A percentile compares a stretch with the other conserved stretches of the same genome.
phyloP scores from a whole-genome alignment of 2,329 filamentous ascomycete species.

The Diaporthe citri region DNA sequence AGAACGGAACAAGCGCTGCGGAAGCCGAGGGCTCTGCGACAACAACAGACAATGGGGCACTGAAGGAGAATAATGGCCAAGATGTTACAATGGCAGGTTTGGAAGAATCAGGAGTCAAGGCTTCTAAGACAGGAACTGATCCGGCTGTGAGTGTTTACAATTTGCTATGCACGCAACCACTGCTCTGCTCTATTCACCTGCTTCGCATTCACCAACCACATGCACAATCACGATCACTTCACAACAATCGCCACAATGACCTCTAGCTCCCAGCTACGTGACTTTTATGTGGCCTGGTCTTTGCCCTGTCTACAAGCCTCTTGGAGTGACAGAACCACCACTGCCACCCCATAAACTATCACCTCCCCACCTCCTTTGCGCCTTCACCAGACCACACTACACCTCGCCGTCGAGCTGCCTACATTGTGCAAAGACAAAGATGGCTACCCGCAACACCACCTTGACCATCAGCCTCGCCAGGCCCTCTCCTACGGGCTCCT shows the following conservation, averaged over 20 bases:
- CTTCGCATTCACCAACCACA: not conserved
- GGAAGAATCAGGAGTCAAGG: constrained; percentile 29
- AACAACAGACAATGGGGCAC: not conserved
- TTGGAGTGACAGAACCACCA: not conserved
- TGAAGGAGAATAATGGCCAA: constrained; percentile 23
- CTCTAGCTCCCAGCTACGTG: no score
- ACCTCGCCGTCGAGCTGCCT: not conserved
- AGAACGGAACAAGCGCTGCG: not conserved
- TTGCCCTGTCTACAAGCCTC: not conserved
- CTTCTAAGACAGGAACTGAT: constrained; percentile 8
- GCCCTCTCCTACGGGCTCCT: not conserved
- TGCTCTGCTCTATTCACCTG: not conserved
- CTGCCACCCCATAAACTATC: not conserved
- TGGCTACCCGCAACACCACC: not conserved
- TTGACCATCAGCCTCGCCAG: not conserved
- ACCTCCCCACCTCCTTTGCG: not conserved
- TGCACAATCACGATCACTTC: not conserved
- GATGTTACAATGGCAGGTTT: constrained; percentile 33
- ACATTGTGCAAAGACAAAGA: not conserved
- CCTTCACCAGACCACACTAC: not conserved
- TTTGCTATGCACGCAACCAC: not conserved
- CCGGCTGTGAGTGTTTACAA: constrained; percentile 14
- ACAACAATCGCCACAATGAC: not conserved
- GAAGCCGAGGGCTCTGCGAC: constrained; percentile 10
- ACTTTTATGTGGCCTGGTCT: not conserved